Base-by-base conservation (phyloP, 495 filamentous ascomycete species). In the Tetracladium setigerum region DNA sequence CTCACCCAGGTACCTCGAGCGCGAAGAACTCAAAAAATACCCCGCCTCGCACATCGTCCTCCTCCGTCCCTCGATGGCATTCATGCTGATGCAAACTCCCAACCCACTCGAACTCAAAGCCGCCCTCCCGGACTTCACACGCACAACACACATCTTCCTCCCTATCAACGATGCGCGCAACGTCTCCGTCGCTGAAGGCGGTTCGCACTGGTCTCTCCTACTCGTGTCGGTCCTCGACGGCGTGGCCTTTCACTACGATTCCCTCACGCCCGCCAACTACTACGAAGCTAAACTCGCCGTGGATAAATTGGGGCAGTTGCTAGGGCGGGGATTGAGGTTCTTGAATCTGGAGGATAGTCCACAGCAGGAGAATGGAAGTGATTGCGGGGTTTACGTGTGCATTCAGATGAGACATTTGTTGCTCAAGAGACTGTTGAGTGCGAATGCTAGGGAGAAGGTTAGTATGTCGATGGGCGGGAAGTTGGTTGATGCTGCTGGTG, bases 371-470 rank as follows among this genome's bases (percentile, higher is more conserved):
- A 96, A 97, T 56, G 78, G 83, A 44, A 87, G 75, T 52, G 94
- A 97, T 67, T 99, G 94, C 60, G 94, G 94, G 12, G 89, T 99
- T 0, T 96, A 88, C 62, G 94, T 99, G 1, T 97, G 94, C 62
- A 76, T 95, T 54, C 74, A 84, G 46, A 99, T 97, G 90, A 76
- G 86, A 33, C 79, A 95, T 63, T 66, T 99, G 13, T 77, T 98
- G 15, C 64, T 95, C 31, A 87, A 86, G 64, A 73, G 85, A 38
- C 67, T 99, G n/a, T 66, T 99, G 36, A 74, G 69, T 37, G 86
- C 84, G 4, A 82, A 86, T 55, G 76, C 81, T 1, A 76, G 74
- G 42, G 77, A 88, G 60, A 92, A 92, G 63, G 79, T 96, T n/a
- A 88, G 79, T 53, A 96, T 97, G 90, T 89, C 82, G 51, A 83